phyloP scores from a whole-genome alignment of 495 filamentous ascomycete genomes.

The Penicillium diatomitis region DNA sequence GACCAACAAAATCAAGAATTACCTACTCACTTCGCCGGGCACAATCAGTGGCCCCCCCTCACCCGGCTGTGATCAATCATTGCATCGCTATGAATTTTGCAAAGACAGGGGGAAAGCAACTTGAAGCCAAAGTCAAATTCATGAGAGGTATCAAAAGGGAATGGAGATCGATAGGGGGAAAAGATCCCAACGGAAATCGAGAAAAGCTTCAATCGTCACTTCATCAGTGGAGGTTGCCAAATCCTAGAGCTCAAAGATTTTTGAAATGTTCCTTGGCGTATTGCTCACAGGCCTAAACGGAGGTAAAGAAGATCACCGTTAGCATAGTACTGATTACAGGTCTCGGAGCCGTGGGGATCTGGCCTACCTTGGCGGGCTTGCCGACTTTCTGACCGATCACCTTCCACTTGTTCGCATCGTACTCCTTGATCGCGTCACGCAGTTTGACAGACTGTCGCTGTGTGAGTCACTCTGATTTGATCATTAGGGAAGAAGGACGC shows the following conservation, averaged over 20 bases:
- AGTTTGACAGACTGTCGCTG: constrained; percentile 64
- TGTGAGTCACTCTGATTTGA: constrained; percentile 14
- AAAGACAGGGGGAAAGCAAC: constrained; percentile 16
- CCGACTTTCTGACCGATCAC: constrained; percentile 90
- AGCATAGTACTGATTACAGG: background rate
- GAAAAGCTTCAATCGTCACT: constrained; percentile 23
- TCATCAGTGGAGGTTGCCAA: constrained; percentile 24
- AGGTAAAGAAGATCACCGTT: background rate
- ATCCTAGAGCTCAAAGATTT: constrained; percentile 28
- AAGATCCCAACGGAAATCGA: constrained; percentile 13
- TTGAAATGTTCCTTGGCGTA: constrained; percentile 96
- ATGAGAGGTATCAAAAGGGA: constrained; percentile 20
- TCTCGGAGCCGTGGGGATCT: background rate
- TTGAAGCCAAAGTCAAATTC: constrained; percentile 21
- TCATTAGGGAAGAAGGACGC: background rate
- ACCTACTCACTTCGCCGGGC: constrained; percentile 26
- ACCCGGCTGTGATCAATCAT: constrained; percentile 11
- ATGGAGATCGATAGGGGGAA: too few relatives aligned
- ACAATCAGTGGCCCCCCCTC: constrained; percentile 12
- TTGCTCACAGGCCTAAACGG: constrained; percentile 80
- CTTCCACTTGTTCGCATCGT: constrained; percentile 98
- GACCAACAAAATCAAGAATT: constrained; percentile 8
- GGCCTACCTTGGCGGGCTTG: constrained; percentile 85
- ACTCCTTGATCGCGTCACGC: constrained; percentile 92
- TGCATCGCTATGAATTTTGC: constrained; percentile 27